A percentile compares a stretch with the other conserved stretches of the same genome.
Evolutionary conservation across 2,329 filamentous ascomycete species (phyloP).

Genomic region (Fusarium sp.): DNA sequence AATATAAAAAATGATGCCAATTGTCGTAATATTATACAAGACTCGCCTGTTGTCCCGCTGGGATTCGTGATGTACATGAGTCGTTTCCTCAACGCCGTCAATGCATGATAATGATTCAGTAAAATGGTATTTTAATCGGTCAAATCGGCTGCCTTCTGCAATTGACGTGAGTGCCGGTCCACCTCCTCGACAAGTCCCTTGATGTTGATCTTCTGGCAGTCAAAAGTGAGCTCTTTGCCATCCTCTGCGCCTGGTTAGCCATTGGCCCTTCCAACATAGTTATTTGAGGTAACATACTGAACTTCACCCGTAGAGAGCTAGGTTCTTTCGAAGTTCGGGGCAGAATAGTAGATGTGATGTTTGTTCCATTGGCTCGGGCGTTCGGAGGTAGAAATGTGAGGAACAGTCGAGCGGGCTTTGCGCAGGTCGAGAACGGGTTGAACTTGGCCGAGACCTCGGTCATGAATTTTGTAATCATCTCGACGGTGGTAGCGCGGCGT

Average conservation of each 20-base stretch:
- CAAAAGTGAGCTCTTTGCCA: conserved; percentile 87
- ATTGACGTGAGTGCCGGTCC: conserved; percentile 84
- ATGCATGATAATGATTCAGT: conserved; percentile 49
- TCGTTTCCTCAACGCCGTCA: conserved; percentile 48
- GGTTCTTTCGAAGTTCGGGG: conserved; percentile 75
- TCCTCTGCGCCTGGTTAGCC: conserved; percentile 71
- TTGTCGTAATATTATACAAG: conserved; percentile 45
- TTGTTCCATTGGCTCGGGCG: conserved; percentile 78
- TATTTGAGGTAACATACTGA: conserved; percentile 70
- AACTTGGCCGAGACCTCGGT: conserved; percentile 87
- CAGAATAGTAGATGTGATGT: conserved; percentile 81
- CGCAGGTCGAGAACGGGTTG: conserved; percentile 86
- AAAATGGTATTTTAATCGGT: conserved; percentile 54
- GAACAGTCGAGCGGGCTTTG: conserved; percentile 88
- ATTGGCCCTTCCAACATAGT: conserved; percentile 26
- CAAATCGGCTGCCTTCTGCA: conserved; percentile 87
- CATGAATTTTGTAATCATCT: conserved; percentile 87
- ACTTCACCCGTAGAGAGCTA: conserved; percentile 80
- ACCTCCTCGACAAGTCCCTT: conserved; percentile 89
- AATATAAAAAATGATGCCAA: conserved; percentile 39
- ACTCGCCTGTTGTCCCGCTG: conserved; percentile 35
- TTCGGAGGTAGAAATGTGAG: conserved; percentile 85
- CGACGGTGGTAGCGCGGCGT: conserved; percentile 42
- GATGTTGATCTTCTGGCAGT: conserved; percentile 84
- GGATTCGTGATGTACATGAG: conserved; percentile 35